Conservation (phyloP, 1,284 basidiomycete species). For the Thelephora terrestris region DNA sequence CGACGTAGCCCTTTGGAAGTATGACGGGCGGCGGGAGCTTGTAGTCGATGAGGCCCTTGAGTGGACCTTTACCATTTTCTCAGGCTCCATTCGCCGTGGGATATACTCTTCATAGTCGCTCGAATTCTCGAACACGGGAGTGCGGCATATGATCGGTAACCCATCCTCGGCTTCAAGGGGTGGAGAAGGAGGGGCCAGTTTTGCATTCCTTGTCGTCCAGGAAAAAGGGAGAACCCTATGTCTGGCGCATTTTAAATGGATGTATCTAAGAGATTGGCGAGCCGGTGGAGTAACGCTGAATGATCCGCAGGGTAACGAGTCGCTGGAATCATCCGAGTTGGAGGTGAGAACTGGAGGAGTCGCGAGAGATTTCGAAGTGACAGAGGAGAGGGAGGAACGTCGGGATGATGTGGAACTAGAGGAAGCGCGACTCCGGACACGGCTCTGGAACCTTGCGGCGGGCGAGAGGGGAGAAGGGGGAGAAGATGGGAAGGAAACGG, state of each 20-base stretch:
- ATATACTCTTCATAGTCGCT: no score
- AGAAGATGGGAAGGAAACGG: neutral
- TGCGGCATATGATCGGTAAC: neutral
- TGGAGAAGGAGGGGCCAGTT: neutral
- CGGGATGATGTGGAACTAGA: neutral
- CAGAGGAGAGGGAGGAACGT: neutral
- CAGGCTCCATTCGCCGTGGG: no score
- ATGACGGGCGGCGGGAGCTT: no score
- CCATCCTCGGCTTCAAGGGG: neutral
- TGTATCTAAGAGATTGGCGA: neutral
- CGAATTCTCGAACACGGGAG: neutral
- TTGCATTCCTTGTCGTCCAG: neutral
- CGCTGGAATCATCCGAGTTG: neutral
- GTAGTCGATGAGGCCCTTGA: no score
- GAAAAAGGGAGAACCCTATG: neutral
- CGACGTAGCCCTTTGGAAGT: no score
- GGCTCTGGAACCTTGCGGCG: neutral
- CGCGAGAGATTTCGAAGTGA: neutral
- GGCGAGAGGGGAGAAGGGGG: neutral
- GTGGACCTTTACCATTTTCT: no score
- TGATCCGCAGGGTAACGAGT: neutral
- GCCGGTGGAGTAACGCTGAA: neutral
- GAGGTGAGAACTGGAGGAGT: neutral
- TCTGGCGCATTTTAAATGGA: neutral
- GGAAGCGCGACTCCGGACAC: neutral